Conservation (phyloP, 129 eudicot species). For the Helianthus tuberosus region DNA sequence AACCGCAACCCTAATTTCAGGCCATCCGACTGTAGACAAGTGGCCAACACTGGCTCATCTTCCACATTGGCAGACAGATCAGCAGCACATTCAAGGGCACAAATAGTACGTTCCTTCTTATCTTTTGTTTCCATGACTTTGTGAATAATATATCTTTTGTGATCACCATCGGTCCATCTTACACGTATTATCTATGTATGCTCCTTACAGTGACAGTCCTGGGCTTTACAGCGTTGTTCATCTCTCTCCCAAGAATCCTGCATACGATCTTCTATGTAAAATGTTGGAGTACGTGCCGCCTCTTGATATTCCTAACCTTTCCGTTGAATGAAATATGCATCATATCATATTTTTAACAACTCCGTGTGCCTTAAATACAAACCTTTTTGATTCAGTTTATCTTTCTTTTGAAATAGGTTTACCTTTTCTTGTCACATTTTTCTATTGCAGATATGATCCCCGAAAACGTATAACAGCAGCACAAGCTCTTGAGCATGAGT, state of each 20-base stretch:
- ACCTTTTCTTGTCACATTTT: conserved; percentile 14
- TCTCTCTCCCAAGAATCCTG: conserved; percentile 82
- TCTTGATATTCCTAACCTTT: conserved; percentile 17
- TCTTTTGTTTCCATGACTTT: conserved; percentile 7
- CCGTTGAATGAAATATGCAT: background rate
- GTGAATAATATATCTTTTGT: background rate
- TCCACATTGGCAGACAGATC: conserved; percentile 92
- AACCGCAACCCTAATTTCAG: conserved; percentile 35
- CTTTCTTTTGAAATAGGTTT: conserved; percentile 2
- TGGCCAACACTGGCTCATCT: conserved; percentile 94
- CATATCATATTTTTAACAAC: conserved; percentile 1
- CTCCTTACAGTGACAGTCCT: conserved; percentile 78
- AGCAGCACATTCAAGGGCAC: conserved; percentile 89
- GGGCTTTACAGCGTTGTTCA: conserved; percentile 93
- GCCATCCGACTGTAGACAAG: conserved; percentile 94
- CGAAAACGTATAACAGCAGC: conserved; percentile 93
- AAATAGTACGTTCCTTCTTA: conserved; percentile 56
- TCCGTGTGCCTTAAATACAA: background rate
- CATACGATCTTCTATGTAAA: conserved; percentile 94
- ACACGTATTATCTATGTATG: conserved; percentile 16
- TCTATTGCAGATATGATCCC: conserved; percentile 80
- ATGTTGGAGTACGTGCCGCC: conserved; percentile 88
- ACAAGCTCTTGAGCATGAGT: conserved; percentile 99
- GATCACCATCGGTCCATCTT: background rate
- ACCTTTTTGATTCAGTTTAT: background rate